Evolutionary conservation across 1,284 basidiomycete genomes (phyloP).

Genomic region (Cryptococcus sp.): DNA sequence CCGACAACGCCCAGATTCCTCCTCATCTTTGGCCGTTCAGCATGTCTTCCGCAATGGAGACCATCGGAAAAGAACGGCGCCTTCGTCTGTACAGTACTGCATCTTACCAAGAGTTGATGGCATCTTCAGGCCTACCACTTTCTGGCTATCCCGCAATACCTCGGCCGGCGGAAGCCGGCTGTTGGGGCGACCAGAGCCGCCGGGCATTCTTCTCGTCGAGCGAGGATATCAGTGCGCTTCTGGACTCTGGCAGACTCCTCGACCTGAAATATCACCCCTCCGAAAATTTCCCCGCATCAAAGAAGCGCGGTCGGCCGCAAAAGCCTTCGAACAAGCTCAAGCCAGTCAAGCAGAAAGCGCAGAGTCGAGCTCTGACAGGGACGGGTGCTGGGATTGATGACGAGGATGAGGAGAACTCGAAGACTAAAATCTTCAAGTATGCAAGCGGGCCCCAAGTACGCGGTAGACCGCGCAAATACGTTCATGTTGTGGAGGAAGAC

Average conservation of each 20-base stretch:
- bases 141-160: slow-evolving; percentile 24
- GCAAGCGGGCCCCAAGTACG: slow-evolving; percentile 31
- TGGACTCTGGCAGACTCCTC: slow-evolving; percentile 3
- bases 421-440: slow-evolving; percentile 22
- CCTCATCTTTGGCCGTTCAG: slow-evolving; percentile 31
- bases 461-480: slow-evolving; percentile 46
- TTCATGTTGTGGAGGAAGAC: slow-evolving; percentile 41
- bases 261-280: background rate
- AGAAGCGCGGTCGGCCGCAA: background rate
- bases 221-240: slow-evolving; percentile 1
- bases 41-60: slow-evolving; percentile 38
- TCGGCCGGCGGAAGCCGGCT: slow-evolving; percentile 20
- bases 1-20: slow-evolving; percentile 27
- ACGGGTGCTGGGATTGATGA: background rate
- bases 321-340: background rate
- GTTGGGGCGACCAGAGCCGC: slow-evolving; percentile 27
- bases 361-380: background rate
- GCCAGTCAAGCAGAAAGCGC: background rate
- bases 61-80: slow-evolving; percentile 36
- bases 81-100: slow-evolving; percentile 30
- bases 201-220: slow-evolving; percentile 10
- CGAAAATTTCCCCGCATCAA: background rate
- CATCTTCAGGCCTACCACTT: slow-evolving; percentile 18
- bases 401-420: background rate
- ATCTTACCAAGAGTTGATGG: slow-evolving; percentile 31